These are phyloP conservation scores for Brassica nigra DNA, from an alignment of 345 rosid genomes.

Conservation along the genomic window DNA sequence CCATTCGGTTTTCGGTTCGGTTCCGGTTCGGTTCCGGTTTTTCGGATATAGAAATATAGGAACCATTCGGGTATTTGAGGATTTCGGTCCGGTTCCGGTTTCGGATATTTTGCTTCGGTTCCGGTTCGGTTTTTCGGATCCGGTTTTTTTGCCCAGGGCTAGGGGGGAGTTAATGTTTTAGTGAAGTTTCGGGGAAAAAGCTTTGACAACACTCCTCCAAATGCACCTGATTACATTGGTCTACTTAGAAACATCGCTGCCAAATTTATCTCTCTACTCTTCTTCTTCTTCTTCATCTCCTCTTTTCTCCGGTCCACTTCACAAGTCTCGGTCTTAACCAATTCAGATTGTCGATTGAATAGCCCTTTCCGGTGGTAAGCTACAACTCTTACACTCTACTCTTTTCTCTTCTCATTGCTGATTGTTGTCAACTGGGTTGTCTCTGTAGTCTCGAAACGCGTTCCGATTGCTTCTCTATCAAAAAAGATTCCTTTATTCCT, in stretches of 20 bases:
- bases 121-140: no score
- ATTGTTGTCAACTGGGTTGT: background rate
- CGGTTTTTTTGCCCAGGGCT: no score
- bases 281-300: background rate
- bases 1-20: no score
- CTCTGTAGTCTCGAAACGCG: background rate
- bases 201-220: background rate
- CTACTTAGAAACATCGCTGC: background rate
- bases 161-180: background rate
- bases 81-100: no score
- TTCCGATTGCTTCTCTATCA: background rate
- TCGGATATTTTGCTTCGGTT: no score
- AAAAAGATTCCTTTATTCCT: background rate
- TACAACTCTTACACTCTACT: slow-evolving; percentile 12
- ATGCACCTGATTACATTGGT: slow-evolving; percentile 19
- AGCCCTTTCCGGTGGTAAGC: slow-evolving; percentile 20
- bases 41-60: no score
- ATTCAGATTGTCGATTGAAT: background rate
- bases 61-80: no score
- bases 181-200: background rate
- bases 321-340: background rate
- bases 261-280: background rate
- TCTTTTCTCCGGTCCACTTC: background rate
- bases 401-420: slow-evolving; percentile 18
- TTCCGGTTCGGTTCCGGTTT: no score